phyloP scores from a whole-genome alignment of 805 yeast species.

The Suhomyces faveliae region DNA sequence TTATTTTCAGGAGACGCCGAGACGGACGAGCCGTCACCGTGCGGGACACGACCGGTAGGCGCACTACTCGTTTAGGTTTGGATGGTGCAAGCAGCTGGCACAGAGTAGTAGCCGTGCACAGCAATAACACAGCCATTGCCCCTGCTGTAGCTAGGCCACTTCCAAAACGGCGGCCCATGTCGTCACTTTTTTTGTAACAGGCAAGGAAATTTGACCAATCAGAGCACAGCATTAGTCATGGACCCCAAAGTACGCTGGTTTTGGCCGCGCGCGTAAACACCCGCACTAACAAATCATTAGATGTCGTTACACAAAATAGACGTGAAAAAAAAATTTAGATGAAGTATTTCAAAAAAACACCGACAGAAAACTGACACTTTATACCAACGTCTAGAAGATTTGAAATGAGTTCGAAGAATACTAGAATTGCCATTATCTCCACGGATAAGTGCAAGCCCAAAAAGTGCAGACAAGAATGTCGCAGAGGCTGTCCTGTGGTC shows the following conservation, averaged over 20 bases:
- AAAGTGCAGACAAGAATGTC: constrained; percentile 98
- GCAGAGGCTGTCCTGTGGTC: constrained; percentile 95
- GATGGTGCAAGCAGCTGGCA: too few species aligned
- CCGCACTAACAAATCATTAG: constrained; percentile 13
- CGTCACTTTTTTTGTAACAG: too few species aligned
- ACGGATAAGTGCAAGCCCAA: constrained; percentile 96
- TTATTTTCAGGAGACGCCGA: background rate
- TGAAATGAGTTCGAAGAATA: constrained; percentile 39
- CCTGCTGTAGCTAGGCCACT: too few species aligned
- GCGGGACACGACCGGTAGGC: background rate
- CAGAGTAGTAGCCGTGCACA: too few species aligned
- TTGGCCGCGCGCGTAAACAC: constrained; percentile 12
- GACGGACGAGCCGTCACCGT: background rate
- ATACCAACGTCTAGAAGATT: too few species aligned
- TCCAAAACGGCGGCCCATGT: too few species aligned
- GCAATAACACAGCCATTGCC: background rate
- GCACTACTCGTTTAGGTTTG: too few species aligned
- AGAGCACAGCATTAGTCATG: constrained; percentile 20
- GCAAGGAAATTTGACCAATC: too few species aligned
- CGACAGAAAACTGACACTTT: too few species aligned
- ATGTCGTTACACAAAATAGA: constrained; percentile 7
- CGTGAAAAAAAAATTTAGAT: constrained; percentile 12
- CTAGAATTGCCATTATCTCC: constrained; percentile 95
- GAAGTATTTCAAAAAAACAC: background rate
- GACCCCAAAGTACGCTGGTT: constrained; percentile 18